Base-by-base conservation (phyloP, 495 filamentous ascomycete species). In the Halenospora varia region DNA sequence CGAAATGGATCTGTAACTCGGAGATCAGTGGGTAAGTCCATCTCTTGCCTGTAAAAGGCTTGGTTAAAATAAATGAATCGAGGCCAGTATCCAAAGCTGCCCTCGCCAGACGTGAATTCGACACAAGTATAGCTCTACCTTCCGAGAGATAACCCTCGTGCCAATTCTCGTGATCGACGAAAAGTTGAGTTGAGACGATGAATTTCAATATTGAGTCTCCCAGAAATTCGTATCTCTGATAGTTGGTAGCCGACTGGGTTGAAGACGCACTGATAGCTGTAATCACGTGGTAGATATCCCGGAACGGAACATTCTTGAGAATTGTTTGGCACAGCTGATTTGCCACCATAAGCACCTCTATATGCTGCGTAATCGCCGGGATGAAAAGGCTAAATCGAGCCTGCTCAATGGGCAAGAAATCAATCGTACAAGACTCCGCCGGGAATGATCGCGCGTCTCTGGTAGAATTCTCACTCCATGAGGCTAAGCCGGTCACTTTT, bases 341-440 rank as follows among this genome's bases (percentile, higher is more conserved):
- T 13, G 29, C 29, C 29, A 35, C 29, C 13, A 35, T 35, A 35
- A 35, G 29, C 29, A 35, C 29, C 29, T 35, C 29, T 4, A 35
- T 35, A 35, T 35, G 13, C 29, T 35, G 13, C 29, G 29, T 35
- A 13, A 35, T 35, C 29, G 29, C 29, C 29, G 29, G 29, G 29
- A 35, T 35, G 13, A 35, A 35, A 35, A 35, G 29, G 13, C 29
- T 35, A 35, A 35, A 35, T 35, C 4, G 29, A 35, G 29, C 29
- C 29, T 35, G 29, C 29, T 35, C 13, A 35, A 35, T 35, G 13
- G 29, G 29, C 13, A 35, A 35, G 44, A 47, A 22, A 47, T 47
- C 44, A 47, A 47, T 47, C 44, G 44, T 47, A 22, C n/a, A 47
- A 47, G 44, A 47, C 44, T 47, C n/a, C 20, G 44, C 44, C 15